A percentile compares a stretch with the other conserved stretches of the same genome.
Evolutionary conservation across 2,329 filamentous ascomycete species (phyloP).

Genomic region (Conoideocrella luteorostrata): DNA sequence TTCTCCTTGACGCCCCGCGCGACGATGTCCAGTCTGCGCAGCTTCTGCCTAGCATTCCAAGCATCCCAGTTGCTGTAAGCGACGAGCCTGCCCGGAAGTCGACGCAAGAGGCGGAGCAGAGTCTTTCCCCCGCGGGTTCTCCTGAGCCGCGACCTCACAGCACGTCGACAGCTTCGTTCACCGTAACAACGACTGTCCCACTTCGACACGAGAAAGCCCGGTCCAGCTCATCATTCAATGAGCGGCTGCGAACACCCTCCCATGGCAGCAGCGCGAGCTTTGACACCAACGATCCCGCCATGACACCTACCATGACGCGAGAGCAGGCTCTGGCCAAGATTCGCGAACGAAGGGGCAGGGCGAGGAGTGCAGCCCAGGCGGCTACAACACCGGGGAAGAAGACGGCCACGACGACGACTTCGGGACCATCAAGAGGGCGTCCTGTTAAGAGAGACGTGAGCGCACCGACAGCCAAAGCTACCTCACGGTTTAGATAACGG

Average conservation of each 20-base stretch:
- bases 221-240: slow-evolving; percentile 34
- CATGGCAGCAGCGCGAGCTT: slow-evolving; percentile 35
- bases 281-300: slow-evolving; percentile 49
- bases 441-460: slow-evolving; percentile 40
- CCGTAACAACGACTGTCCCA: slow-evolving; percentile 46
- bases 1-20: slow-evolving; percentile 52
- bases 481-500: slow-evolving; percentile 7
- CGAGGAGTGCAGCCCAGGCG: slow-evolving; percentile 60
- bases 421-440: slow-evolving; percentile 7
- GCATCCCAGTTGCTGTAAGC: slow-evolving; percentile 22
- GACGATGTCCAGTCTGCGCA: slow-evolving; percentile 27
- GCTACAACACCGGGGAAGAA: slow-evolving; percentile 52
- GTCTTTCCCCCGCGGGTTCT: slow-evolving; percentile 15
- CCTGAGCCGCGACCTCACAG: slow-evolving; percentile 32
- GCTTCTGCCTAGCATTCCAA: slow-evolving; percentile 34
- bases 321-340: slow-evolving; percentile 73
- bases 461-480: slow-evolving; percentile 31
- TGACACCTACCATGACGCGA: slow-evolving; percentile 61
- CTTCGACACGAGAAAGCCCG: slow-evolving; percentile 37
- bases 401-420: slow-evolving; percentile 47
- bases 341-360: slow-evolving; percentile 62
- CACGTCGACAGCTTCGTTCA: slow-evolving; percentile 40
- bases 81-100: slow-evolving; percentile 7
- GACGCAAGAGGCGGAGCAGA: slow-evolving; percentile 7
- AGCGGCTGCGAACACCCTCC: slow-evolving; percentile 40